Percentiles rank a stretch among this genome's conserved stretches.
These are phyloP conservation scores for Wallacemonas sp. DNA, from an alignment of 208 protist genomes.

Conservation along the genomic window DNA sequence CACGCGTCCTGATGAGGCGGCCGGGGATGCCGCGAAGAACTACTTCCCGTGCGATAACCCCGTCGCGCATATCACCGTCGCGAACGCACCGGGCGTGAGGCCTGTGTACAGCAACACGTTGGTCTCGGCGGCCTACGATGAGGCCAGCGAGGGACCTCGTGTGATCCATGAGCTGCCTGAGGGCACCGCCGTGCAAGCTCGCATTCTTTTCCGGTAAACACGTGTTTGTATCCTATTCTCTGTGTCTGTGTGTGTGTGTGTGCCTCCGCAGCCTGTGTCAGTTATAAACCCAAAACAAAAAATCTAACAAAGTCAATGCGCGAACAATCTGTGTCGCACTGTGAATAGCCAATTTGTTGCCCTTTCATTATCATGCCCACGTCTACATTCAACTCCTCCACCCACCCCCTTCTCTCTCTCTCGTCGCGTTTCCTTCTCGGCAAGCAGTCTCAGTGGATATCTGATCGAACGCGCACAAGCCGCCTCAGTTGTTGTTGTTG, in stretches of 20 bases:
- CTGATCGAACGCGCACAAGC: too few species aligned
- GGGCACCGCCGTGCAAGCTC: constrained; percentile 18
- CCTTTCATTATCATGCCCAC: too few species aligned
- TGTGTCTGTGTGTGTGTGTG: not conserved
- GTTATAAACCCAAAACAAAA: too few species aligned
- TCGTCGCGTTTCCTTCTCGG: too few species aligned
- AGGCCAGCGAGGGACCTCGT: constrained; percentile 13
- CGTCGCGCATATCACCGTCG: constrained; percentile 59
- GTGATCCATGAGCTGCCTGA: constrained; percentile 18
- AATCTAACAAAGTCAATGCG: too few species aligned
- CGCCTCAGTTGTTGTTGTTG: not conserved
- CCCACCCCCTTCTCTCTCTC: too few species aligned
- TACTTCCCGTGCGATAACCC: constrained; percentile 48
- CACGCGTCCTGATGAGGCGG: not conserved
- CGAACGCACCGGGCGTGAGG: constrained; percentile 40
- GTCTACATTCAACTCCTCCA: too few species aligned
- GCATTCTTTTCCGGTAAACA: constrained; percentile 18
- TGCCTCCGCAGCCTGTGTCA: not conserved
- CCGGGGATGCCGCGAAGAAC: constrained; percentile 18
- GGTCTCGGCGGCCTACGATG: constrained; percentile 25
- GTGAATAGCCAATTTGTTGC: too few species aligned
- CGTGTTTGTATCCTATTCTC: not conserved
- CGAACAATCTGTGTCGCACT: too few species aligned
- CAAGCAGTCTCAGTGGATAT: too few species aligned
- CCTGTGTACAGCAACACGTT: constrained; percentile 72